phyloP scores from a whole-genome alignment of 495 filamentous ascomycete species.

The Penicillium flavigenum region DNA sequence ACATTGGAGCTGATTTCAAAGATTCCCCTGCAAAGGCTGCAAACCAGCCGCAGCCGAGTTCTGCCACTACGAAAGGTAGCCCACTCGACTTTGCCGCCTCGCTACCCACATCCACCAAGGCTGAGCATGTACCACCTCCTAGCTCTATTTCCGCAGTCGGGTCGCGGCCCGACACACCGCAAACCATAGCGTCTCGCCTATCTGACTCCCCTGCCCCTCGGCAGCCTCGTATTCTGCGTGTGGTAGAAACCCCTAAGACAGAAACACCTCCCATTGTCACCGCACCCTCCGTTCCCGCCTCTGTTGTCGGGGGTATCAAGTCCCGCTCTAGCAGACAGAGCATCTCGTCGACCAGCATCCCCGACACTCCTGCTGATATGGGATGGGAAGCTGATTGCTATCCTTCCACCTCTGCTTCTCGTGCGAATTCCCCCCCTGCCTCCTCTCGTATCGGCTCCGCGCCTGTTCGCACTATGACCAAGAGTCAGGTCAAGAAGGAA shows the following conservation, averaged over 20 bases:
- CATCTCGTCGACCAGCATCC: conserved; percentile 59
- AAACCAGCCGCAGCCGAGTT: conserved; percentile 15
- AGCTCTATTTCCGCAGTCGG: conserved; percentile 26
- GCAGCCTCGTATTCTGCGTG: conserved; percentile 58
- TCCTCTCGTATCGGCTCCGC: conserved; percentile 70
- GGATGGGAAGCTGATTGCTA: conserved; percentile 76
- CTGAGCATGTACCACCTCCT: conserved; percentile 25
- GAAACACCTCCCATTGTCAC: conserved; percentile 53
- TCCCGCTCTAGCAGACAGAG: conserved; percentile 59
- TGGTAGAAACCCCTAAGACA: conserved; percentile 69
- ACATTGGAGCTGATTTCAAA: conserved; percentile 25
- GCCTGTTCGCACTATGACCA: conserved; percentile 75
- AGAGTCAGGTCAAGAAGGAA: conserved; percentile 88
- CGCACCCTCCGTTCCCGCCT: conserved; percentile 43
- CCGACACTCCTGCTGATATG: conserved; percentile 77
- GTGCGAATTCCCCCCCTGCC: conserved; percentile 82
- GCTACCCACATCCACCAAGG: conserved; percentile 21
- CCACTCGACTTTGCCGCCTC: conserved; percentile 37
- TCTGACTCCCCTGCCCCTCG: conserved; percentile 50
- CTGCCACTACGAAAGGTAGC: conserved; percentile 27
- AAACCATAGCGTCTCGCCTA: conserved; percentile 42
- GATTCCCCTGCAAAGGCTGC: conserved; percentile 13
- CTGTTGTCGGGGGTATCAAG: conserved; percentile 38
- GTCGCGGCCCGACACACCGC: conserved; percentile 40
- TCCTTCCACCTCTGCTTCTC: conserved; percentile 77